Evolutionary conservation across 768 basidiomycete species (phyloP).

Genomic region (Dictyophora rubrovolvata): DNA sequence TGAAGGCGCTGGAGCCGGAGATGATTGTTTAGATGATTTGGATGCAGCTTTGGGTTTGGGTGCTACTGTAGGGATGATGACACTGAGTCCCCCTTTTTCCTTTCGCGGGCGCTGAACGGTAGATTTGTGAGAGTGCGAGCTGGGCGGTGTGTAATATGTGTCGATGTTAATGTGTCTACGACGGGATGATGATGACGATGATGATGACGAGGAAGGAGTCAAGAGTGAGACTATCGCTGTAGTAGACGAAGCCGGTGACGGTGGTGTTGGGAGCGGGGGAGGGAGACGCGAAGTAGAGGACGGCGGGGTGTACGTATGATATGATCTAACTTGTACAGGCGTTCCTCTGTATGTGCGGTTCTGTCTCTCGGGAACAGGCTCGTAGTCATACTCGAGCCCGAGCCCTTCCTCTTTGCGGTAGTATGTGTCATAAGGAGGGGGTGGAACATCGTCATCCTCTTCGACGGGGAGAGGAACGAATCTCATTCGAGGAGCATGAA

Average conservation of each 20-base stretch:
- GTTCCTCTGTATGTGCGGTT: not conserved
- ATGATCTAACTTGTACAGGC: not conserved
- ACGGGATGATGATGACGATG: too few species aligned
- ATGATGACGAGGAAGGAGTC: too few species aligned
- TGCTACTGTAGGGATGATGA: not conserved
- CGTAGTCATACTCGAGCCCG: not conserved
- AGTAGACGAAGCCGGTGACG: not conserved
- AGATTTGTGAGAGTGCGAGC: too few species aligned
- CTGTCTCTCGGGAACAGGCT: not conserved
- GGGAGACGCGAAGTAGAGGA: not conserved
- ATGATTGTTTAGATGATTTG: not conserved
- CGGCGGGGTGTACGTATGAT: not conserved
- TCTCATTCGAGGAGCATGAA: not conserved
- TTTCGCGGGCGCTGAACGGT: too few species aligned
- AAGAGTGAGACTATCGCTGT: not conserved
- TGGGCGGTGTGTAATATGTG: too few species aligned
- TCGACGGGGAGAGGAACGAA: not conserved
- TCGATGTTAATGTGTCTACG: too few species aligned
- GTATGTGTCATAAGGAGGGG: not conserved
- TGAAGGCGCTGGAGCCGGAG: not conserved
- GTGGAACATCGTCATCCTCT: not conserved
- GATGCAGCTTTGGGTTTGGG: not conserved
- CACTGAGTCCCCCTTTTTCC: too few species aligned
- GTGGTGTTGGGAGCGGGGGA: not conserved
- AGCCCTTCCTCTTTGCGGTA: too few species aligned